A percentile compares a stretch with the other conserved stretches of the same genome.
phyloP scores from a whole-genome alignment of 2,329 filamentous ascomycete species.

The Leptographium flavum region DNA sequence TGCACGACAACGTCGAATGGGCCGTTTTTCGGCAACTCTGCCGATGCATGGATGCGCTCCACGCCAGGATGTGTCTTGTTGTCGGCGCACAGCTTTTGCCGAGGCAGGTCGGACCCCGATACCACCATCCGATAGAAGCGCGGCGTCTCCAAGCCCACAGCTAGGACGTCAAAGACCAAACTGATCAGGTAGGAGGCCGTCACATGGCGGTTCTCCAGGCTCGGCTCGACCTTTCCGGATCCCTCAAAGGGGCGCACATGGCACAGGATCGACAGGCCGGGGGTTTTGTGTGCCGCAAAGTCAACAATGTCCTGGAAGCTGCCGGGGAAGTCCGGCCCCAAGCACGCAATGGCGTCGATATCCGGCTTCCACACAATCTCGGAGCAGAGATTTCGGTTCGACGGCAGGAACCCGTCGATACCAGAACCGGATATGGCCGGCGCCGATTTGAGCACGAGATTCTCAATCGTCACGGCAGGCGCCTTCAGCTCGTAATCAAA shows the following conservation, averaged over 20 bases:
- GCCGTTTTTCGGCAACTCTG: neutral
- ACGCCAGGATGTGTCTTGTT: neutral
- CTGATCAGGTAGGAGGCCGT: neutral
- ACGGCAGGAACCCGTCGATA: constrained; percentile 27
- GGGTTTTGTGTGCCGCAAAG: constrained; percentile 24
- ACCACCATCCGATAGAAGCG: constrained; percentile 21
- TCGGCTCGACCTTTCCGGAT: neutral
- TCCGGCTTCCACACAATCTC: constrained; percentile 33
- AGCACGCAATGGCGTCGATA: constrained; percentile 12
- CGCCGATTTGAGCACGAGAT: constrained; percentile 28
- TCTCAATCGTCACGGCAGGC: constrained; percentile 28
- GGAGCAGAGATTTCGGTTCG: constrained; percentile 33
- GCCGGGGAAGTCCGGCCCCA: neutral
- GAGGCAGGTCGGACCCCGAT: constrained; percentile 7
- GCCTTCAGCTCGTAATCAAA: constrained; percentile 17
- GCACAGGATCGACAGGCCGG: constrained; percentile 24
- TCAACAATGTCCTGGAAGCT: constrained; percentile 16
- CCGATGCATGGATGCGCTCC: constrained; percentile 3
- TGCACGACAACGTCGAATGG: constrained; percentile 3
- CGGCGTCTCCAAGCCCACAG: constrained; percentile 14
- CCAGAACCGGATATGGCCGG: constrained; percentile 13
- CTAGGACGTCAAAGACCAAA: constrained; percentile 16
- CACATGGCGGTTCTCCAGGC: neutral
- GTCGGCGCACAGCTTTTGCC: constrained; percentile 1
- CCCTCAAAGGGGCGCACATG: neutral